A percentile compares a stretch with the other conserved stretches of the same genome.
Conservation (phyloP, 2,329 filamentous ascomycete genomes). For the Phyllosticta ampelicida region DNA sequence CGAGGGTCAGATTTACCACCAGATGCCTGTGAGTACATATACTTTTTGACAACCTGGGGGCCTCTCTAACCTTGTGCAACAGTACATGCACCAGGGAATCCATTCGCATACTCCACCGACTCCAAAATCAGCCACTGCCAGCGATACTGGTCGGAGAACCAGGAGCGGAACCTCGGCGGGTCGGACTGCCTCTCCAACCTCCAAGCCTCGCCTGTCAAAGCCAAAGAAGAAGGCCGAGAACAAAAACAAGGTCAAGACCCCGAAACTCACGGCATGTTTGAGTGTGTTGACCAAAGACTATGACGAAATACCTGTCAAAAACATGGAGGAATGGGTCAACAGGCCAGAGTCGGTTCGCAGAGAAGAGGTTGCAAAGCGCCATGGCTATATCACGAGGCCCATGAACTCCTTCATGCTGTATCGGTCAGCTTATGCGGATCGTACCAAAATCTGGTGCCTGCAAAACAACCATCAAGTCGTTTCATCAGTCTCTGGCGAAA, state of each 20-base stretch:
- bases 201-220: constrained; percentile 2
- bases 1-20: constrained; percentile 17
- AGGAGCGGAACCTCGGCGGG: constrained; percentile 21
- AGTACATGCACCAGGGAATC: constrained; percentile 19
- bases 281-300: constrained; percentile 59
- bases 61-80: background rate
- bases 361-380: constrained; percentile 57
- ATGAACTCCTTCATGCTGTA: constrained; percentile 99
- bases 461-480: constrained; percentile 93
- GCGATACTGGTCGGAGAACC: constrained; percentile 30
- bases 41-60: background rate
- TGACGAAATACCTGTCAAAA: constrained; percentile 51
- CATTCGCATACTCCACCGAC: constrained; percentile 31
- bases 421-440: constrained; percentile 79
- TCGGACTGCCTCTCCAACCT: constrained; percentile 4
- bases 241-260: constrained; percentile 35
- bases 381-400: constrained; percentile 74
- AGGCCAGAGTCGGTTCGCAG: constrained; percentile 55
- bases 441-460: constrained; percentile 68
- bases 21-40: constrained; percentile 17
- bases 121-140: constrained; percentile 32
- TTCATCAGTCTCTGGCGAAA: constrained; percentile 73
- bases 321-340: constrained; percentile 74
- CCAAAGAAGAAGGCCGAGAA: constrained; percentile 30
- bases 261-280: constrained; percentile 54